phyloP scores from a whole-genome alignment of 1,284 basidiomycete genomes.

The Psilocybe mexicana region DNA sequence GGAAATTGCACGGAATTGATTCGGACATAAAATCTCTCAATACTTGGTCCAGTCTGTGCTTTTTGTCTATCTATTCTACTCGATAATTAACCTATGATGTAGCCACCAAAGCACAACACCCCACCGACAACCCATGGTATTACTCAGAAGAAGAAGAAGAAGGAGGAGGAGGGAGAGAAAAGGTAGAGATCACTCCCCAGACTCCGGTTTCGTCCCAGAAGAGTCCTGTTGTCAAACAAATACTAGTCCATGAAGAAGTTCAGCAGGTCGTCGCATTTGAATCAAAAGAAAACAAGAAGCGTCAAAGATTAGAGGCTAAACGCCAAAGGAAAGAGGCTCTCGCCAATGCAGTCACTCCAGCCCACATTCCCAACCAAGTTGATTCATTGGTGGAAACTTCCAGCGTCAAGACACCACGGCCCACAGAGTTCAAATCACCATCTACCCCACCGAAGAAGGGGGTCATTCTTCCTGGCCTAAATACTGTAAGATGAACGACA shows the following conservation, averaged over 20 bases:
- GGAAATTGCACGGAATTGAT: slow-evolving; percentile 16
- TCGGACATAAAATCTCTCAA: slow-evolving; percentile 15
- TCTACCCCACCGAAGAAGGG: neutral
- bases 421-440: neutral
- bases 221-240: neutral
- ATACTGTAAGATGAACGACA: neutral
- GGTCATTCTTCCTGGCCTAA: neutral
- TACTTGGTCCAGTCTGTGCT: slow-evolving; percentile 19
- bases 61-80: neutral
- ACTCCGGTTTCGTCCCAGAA: neutral
- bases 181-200: neutral
- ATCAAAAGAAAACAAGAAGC: slow-evolving; percentile 6
- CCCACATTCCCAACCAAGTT: neutral
- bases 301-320: slow-evolving; percentile 12
- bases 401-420: neutral
- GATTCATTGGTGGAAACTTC: neutral
- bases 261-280: neutral
- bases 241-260: neutral
- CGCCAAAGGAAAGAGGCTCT: slow-evolving; percentile 9
- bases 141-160: neutral
- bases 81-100: neutral
- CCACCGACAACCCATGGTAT: neutral
- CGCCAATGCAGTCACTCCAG: neutral
- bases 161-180: neutral
- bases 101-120: neutral